Evolutionary conservation across 768 basidiomycete species (phyloP), one percentile per base, ranked within the genome.

Genomic region (Mrakia gelida): DNA sequence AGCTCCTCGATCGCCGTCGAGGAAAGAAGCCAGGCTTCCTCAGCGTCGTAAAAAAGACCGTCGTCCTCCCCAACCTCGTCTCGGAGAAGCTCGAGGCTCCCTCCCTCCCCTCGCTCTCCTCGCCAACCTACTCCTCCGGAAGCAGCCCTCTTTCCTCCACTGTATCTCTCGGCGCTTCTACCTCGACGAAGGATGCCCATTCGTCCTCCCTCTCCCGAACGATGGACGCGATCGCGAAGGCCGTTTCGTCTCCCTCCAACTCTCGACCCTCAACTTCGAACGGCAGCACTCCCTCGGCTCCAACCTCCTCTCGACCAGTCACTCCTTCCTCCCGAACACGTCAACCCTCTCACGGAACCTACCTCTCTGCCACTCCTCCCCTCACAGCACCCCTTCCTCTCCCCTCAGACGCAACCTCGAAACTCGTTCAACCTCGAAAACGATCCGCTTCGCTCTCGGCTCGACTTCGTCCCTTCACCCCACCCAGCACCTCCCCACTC

Each of bases 1-100:
- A 87, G 75, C 84, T 92, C 28, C 82, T 93, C 41, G 87, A 89
- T 78, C 88, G 89, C 0, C 83, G 86, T 7, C 90, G 91, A 83
- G 91, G 89, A 59, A 89, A 88, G 84, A 91, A 89, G 84, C 85
- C 91, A 73, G 88, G 87, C 41, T 83, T 94, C 56, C 88, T 93
- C 84, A 90, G 92, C 30, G 86, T 92, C 62, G 85, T 93, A 82
- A 89, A 87, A 84, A 93, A 93, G 85, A 89, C 87, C 75, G 85
- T 92, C 45, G 86, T 87, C 28, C 59, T 61, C 0, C 84, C 89
- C n/a, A 93, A 91, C 81, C 82, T 93, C 28, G 83, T 87, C 0
- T 88, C 92, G 0, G 89, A 89, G 81, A 90, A 88, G 82, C 79
- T 90, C 79, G 87, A 88, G 79, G 87, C 45, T 49, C 43, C 38